These are phyloP conservation scores for Epipyxis sp. DNA, from an alignment of 108 stramenopile species.

Conservation along the genomic window DNA sequence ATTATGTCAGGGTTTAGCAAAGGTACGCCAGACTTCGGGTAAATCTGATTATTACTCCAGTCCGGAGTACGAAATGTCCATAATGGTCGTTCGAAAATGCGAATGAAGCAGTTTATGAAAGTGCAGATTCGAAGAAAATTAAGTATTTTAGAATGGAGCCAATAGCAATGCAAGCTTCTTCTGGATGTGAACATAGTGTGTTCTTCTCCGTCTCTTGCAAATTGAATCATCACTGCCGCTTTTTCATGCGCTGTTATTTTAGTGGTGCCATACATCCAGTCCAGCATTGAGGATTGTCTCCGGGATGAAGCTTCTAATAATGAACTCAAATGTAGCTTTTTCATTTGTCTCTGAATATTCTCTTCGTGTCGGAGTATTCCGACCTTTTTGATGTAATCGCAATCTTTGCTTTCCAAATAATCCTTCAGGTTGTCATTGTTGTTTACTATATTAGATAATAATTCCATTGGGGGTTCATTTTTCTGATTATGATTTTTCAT, in stretches of 20 bases:
- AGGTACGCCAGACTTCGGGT: conserved; percentile 4
- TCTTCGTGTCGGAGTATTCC: too few relatives aligned
- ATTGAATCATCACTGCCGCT: conserved; percentile 23
- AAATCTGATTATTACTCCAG: conserved; percentile 4
- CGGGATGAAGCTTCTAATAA: too few relatives aligned
- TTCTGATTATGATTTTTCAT: too few relatives aligned
- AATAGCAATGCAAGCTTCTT: neutral
- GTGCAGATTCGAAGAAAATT: neutral
- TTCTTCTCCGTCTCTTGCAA: conserved; percentile 3
- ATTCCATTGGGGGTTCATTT: too few relatives aligned
- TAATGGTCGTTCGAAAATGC: neutral
- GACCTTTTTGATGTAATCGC: too few relatives aligned
- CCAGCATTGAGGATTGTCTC: too few relatives aligned
- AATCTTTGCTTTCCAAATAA: too few relatives aligned
- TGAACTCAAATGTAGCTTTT: neutral
- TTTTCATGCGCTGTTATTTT: neutral
- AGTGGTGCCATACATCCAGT: neutral
- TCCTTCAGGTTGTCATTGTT: too few relatives aligned
- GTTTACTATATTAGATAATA: too few relatives aligned
- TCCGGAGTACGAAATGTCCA: neutral
- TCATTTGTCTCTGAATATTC: neutral
- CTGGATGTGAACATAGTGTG: neutral
- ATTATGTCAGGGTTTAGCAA: neutral
- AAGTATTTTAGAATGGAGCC: neutral
- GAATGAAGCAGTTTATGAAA: neutral